Percentiles rank a stretch among this genome's conserved stretches.
Conservation (phyloP, 192 early-diverging fungal species). For the Linnemannia schmuckeri region DNA sequence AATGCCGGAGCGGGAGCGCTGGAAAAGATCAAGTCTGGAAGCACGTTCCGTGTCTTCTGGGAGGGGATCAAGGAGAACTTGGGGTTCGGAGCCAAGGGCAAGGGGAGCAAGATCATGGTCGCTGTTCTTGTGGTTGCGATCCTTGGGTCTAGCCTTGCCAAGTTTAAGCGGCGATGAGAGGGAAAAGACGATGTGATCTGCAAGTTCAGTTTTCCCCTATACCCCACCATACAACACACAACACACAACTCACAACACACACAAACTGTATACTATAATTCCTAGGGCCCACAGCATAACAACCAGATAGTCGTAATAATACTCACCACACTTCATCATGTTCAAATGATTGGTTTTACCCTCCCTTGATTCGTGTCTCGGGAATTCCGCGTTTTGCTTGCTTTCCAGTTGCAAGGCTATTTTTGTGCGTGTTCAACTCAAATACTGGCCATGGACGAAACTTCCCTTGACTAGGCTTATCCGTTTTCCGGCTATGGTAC, state of each 20-base stretch:
- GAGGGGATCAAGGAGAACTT: slow-evolving; percentile 44
- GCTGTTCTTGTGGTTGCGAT: slow-evolving; percentile 36
- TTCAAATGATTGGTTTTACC: too few relatives aligned
- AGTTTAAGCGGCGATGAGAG: slow-evolving; percentile 23
- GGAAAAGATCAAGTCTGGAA: slow-evolving; percentile 13
- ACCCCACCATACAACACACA: neutral
- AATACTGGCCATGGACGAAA: too few relatives aligned
- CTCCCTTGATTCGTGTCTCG: too few relatives aligned
- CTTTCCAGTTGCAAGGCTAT: too few relatives aligned
- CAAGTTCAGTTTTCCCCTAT: neutral
- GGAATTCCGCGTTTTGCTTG: too few relatives aligned
- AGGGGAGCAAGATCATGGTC: slow-evolving; percentile 35
- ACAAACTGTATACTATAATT: too few relatives aligned
- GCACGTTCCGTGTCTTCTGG: slow-evolving; percentile 35
- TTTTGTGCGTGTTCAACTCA: too few relatives aligned
- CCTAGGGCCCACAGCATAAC: too few relatives aligned
- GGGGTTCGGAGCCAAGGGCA: slow-evolving; percentile 14
- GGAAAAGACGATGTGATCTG: neutral
- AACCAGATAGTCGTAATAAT: too few relatives aligned
- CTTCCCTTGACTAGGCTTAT: neutral
- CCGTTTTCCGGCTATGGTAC: neutral
- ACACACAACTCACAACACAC: too few relatives aligned
- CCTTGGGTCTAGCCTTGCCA: slow-evolving; percentile 27
- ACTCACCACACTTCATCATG: too few relatives aligned
- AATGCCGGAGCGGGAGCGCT: neutral